These are phyloP conservation scores for Malassezia cuniculi DNA, from an alignment of 1,284 basidiomycete species.

Conservation along the genomic window DNA sequence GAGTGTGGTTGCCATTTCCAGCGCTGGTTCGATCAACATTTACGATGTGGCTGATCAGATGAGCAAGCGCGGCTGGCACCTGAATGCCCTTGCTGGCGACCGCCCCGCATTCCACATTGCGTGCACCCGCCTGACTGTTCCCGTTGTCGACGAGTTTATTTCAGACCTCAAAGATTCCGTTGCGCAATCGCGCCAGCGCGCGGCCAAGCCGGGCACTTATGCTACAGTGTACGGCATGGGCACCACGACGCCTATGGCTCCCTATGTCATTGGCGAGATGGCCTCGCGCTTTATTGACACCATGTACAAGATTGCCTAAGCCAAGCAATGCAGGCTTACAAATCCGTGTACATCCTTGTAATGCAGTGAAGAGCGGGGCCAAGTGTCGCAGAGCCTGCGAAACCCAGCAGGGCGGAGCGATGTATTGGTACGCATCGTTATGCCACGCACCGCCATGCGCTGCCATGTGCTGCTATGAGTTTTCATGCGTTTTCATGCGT, in stretches of 20 bases:
- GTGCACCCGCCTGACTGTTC: constrained; percentile 69
- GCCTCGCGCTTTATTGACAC: constrained; percentile 51
- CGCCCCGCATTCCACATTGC: constrained; percentile 84
- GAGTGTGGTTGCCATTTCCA: constrained; percentile 77
- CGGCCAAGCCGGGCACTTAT: constrained; percentile 25
- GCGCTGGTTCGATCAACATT: constrained; percentile 53
- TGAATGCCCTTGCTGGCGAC: constrained; percentile 63
- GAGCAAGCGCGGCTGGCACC: constrained; percentile 61
- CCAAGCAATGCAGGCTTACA: too few species aligned
- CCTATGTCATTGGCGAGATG: constrained; percentile 71
- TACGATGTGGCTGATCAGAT: constrained; percentile 82
- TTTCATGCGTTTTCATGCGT: too few species aligned
- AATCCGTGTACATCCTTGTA: too few species aligned
- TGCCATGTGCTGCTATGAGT: too few species aligned
- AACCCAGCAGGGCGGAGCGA: too few species aligned
- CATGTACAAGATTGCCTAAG: constrained; percentile 17
- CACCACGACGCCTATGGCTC: constrained; percentile 70
- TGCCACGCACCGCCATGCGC: too few species aligned
- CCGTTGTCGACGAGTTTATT: constrained; percentile 64
- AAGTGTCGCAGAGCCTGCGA: too few species aligned
- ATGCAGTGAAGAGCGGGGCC: too few species aligned
- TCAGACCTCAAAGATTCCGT: constrained; percentile 67
- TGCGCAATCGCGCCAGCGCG: constrained; percentile 14
- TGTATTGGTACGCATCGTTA: too few species aligned
- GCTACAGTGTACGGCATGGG: constrained; percentile 56